Conservation (phyloP, 2,329 filamentous ascomycete genomes). For the Malbranchea zuffiana region DNA sequence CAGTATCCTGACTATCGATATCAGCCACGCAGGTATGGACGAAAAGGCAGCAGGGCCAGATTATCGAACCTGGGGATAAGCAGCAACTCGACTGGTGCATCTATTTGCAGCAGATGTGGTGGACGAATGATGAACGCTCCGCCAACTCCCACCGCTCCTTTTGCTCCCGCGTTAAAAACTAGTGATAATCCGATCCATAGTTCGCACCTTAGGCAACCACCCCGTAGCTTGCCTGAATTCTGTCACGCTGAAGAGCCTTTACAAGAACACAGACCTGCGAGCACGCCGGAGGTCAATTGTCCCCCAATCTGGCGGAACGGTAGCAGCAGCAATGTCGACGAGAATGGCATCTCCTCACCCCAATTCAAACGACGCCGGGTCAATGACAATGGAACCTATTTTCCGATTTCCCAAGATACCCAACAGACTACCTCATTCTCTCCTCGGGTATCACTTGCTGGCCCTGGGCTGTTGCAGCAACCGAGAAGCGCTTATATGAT, state of each 20-base stretch:
- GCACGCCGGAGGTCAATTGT: constrained; percentile 19
- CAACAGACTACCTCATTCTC: constrained; percentile 32
- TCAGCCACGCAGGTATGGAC: constrained; percentile 62
- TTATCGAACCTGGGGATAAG: constrained; percentile 25
- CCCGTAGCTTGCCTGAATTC: too few relatives aligned
- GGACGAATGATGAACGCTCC: constrained; percentile 39
- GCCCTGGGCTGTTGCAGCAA: constrained; percentile 23
- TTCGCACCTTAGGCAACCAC: too few relatives aligned
- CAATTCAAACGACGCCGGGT: constrained; percentile 55
- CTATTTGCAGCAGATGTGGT: constrained; percentile 35
- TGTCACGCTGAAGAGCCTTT: too few relatives aligned
- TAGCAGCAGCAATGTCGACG: constrained; percentile 22
- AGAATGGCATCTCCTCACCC: constrained; percentile 36
- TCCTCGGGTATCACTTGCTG: constrained; percentile 35
- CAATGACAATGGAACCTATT: constrained; percentile 36
- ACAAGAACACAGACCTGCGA: constrained; percentile 18
- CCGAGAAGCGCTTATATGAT: constrained; percentile 36
- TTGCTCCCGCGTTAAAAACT: constrained; percentile 25
- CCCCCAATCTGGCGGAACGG: constrained; percentile 17
- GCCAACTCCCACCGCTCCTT: constrained; percentile 32
- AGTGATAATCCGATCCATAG: too few relatives aligned
- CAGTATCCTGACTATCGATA: constrained; percentile 93
- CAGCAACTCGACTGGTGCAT: constrained; percentile 28
- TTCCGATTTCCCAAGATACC: constrained; percentile 31
- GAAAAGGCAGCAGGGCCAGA: constrained; percentile 40